phyloP scores from a whole-genome alignment of 2,329 filamentous ascomycete genomes.

The Knufia fluminis region DNA sequence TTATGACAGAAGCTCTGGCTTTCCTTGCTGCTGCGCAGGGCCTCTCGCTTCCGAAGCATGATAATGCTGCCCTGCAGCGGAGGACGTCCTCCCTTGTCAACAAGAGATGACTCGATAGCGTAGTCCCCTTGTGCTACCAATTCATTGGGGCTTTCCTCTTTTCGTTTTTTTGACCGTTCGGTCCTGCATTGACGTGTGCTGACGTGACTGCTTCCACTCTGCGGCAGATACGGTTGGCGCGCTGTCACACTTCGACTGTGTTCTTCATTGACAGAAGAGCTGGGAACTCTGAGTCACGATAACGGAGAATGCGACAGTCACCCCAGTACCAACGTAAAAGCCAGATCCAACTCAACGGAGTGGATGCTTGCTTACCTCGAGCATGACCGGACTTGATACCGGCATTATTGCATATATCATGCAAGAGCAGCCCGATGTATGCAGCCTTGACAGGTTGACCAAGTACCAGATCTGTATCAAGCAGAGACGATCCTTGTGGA shows the following conservation, averaged over 20 bases:
- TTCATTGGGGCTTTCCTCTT: not conserved
- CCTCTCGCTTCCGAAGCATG: not conserved
- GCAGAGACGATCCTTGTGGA: not conserved
- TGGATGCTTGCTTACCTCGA: not conserved
- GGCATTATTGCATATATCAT: not conserved
- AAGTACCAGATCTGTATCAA: not conserved
- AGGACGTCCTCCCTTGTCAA: not conserved
- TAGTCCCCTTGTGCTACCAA: too few species aligned
- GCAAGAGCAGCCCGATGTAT: not conserved
- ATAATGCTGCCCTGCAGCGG: not conserved
- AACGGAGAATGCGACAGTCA: not conserved
- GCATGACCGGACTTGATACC: not conserved
- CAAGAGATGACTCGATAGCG: not conserved
- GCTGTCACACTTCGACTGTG: not conserved
- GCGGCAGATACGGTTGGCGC: not conserved
- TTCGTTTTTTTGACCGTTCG: not conserved
- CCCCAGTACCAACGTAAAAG: not conserved
- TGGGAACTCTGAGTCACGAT: not conserved
- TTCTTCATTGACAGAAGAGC: not conserved
- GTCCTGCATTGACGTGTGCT: not conserved
- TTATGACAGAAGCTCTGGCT: not conserved
- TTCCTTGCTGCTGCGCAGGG: not conserved
- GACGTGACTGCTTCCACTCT: not conserved
- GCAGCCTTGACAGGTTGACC: too few species aligned
- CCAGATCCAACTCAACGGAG: not conserved